Conservation (phyloP, 1,139 yeast species). For the Fermentozyma sake region DNA sequence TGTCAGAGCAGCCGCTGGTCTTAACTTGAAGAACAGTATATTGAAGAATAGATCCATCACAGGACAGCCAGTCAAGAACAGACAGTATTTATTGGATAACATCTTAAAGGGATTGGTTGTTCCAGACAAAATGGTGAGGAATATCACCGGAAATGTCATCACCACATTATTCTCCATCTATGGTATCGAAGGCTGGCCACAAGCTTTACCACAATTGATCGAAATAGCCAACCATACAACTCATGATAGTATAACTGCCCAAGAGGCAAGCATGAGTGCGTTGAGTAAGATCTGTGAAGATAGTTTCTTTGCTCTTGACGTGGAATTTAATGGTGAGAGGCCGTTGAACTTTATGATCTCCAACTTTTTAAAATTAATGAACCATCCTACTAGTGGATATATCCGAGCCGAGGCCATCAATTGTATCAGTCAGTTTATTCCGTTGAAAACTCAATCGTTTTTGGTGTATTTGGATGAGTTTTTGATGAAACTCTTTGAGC, state of each 20-base stretch:
- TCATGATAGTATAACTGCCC: constrained; percentile 26
- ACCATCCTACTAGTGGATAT: constrained; percentile 33
- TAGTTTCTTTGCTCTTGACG: constrained; percentile 53
- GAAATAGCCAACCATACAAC: constrained; percentile 44
- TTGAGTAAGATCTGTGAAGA: constrained; percentile 88
- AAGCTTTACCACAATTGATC: constrained; percentile 62
- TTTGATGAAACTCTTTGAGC: constrained; percentile 56
- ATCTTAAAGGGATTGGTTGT: constrained; percentile 68
- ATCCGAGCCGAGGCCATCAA: constrained; percentile 63
- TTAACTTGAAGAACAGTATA: constrained; percentile 73
- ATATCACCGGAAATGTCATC: constrained; percentile 86
- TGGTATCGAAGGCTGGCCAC: constrained; percentile 75
- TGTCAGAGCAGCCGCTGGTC: constrained; percentile 85
- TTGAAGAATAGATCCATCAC: constrained; percentile 23
- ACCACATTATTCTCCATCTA: constrained; percentile 74
- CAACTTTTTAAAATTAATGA: constrained; percentile 51
- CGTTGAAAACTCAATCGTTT: constrained; percentile 62
- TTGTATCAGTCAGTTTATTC: constrained; percentile 75
- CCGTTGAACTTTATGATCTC: constrained; percentile 70
- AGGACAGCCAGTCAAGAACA: constrained; percentile 23
- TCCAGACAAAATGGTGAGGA: constrained; percentile 59
- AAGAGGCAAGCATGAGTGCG: constrained; percentile 75
- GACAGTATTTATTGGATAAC: constrained; percentile 56
- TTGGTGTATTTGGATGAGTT: constrained; percentile 63
- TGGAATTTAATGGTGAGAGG: constrained; percentile 57